phyloP scores from a whole-genome alignment of 78 protist species.

The Cavenderia fasciculata region DNA sequence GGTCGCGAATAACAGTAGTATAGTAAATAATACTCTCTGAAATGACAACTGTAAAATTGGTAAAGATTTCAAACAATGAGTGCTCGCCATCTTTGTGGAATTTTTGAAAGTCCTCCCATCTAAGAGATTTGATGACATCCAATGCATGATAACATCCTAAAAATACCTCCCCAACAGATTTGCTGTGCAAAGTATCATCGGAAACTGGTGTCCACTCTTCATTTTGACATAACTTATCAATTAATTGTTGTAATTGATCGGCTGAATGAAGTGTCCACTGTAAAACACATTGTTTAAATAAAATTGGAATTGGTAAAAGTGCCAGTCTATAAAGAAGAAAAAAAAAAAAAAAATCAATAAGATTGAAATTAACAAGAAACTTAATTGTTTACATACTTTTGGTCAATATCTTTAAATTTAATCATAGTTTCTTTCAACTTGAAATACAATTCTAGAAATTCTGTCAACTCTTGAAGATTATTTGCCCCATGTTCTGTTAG shows the following conservation, averaged over 20 bases:
- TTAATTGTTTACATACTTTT: too few species aligned
- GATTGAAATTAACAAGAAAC: too few species aligned
- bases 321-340: neutral
- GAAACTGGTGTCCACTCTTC: constrained; percentile 66
- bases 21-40: constrained; percentile 59
- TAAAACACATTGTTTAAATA: constrained; percentile 53
- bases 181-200: constrained; percentile 40
- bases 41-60: constrained; percentile 60
- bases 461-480: constrained; percentile 33
- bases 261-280: constrained; percentile 60
- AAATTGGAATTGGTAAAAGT: constrained; percentile 39
- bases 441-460: constrained; percentile 46
- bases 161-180: constrained; percentile 41
- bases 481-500: constrained; percentile 35
- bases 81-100: constrained; percentile 32
- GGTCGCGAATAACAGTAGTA: constrained; percentile 41
- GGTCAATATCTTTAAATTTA: constrained; percentile 46
- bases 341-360: too few species aligned
- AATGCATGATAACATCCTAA: constrained; percentile 67
- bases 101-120: constrained; percentile 61
- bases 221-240: constrained; percentile 28
- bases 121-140: constrained; percentile 51
- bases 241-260: neutral
- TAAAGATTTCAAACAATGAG: constrained; percentile 41
- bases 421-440: constrained; percentile 37